These are phyloP conservation scores for Fusarium sp. DNA, from an alignment of 2,329 filamentous ascomycete genomes.

Conservation along the genomic window DNA sequence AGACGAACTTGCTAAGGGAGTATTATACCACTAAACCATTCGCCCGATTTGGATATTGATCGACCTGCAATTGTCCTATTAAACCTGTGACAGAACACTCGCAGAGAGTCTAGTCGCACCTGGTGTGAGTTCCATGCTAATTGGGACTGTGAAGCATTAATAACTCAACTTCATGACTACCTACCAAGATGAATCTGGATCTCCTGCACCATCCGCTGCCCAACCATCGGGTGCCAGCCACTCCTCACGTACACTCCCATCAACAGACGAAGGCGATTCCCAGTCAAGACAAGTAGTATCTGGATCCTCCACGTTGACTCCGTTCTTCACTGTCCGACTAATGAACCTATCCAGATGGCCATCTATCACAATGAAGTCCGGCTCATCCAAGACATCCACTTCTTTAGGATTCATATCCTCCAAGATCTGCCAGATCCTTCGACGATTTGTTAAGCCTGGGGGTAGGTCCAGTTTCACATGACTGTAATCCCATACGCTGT, in stretches of 20 bases:
- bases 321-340: background rate
- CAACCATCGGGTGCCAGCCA: background rate
- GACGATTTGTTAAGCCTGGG: background rate
- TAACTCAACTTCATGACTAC: background rate
- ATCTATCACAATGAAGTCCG: background rate
- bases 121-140: rapidly evolving
- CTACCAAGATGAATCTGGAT: background rate
- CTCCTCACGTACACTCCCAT: background rate
- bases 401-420: background rate
- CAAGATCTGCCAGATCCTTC: background rate
- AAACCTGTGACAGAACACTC: rapidly evolving
- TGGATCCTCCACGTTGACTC: background rate
- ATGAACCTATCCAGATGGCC: background rate
- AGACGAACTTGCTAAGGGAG: background rate
- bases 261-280: background rate
- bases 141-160: background rate
- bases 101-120: background rate
- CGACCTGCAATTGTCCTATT: background rate
- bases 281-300: background rate
- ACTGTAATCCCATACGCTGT: background rate
- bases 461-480: background rate
- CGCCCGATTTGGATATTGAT: background rate
- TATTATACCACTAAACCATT: background rate
- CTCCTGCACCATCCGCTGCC: background rate
- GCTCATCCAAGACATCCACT: background rate